These are phyloP conservation scores for Plantago lanceolata DNA, from an alignment of 305 asterid genomes.

Conservation along the genomic window DNA sequence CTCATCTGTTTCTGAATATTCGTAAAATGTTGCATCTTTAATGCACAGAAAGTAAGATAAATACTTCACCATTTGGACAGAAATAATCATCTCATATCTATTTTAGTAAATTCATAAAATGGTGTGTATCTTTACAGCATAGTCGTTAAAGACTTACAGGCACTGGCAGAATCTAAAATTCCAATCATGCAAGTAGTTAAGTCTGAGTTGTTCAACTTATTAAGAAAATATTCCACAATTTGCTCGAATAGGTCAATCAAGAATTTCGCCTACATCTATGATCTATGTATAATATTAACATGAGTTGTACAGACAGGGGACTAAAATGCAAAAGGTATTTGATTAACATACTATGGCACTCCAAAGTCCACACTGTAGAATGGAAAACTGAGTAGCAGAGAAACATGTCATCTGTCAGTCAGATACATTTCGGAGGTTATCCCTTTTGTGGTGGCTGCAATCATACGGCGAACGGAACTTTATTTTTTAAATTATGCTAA, in stretches of 20 bases:
- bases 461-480: too few species aligned
- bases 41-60: too few species aligned
- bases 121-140: neutral
- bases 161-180: constrained; percentile 6
- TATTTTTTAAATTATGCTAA: too few species aligned
- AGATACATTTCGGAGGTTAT: neutral
- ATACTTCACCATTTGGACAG: too few species aligned
- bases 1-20: neutral
- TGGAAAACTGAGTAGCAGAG: neutral
- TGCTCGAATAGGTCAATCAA: too few species aligned
- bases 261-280: constrained; percentile 5
- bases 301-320: neutral
- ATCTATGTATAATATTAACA: neutral
- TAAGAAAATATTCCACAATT: too few species aligned
- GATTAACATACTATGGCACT: neutral
- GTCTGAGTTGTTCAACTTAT: neutral
- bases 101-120: too few species aligned
- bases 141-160: neutral
- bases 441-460: neutral
- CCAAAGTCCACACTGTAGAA: neutral
- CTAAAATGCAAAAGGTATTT: too few species aligned
- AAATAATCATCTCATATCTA: too few species aligned
- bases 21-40: constrained; percentile 13
- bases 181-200: constrained; percentile 1
- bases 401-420: too few species aligned